Base-by-base conservation (phyloP, 148 eudicot genomes). In the Cornus florida region DNA sequence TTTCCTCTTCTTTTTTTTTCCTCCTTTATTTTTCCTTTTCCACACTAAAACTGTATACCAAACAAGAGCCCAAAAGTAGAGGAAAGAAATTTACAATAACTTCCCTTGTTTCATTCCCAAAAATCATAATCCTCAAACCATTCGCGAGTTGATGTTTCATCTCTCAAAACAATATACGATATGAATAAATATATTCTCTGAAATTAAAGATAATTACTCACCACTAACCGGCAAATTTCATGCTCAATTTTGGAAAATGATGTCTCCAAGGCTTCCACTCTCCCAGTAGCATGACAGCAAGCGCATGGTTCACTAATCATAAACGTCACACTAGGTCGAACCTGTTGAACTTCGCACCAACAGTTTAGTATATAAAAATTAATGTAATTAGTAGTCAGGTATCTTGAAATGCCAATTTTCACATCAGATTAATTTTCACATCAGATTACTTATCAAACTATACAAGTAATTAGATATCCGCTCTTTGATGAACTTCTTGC, bases 201-300 rank as follows among this genome's bases (percentile, higher is more conserved):
- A 71, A 20, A 31, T 31, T 62, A 70, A 7, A 71, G 66, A 48
- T 38, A 48, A 71, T 16, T 69, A 84, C 97, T 93, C 82, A 95
- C 99, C 53, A 93, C 88, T 83, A 88, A 83, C 70, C 97, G 93
- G 84, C 97, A 92, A 57, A 95, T 92, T 80, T 93, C 99, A 83
- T 87, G 97, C 78, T 95, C 99, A 67, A 95, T 93, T 84, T 93
- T 95, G 75, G 97, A 95, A 78, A 87, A 95, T 68, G 97, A 89
- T n/a, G 97, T 95, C 82, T 93, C 97, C 66, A 91, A 83, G 82
- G 99, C 97, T 86, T 92, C 99, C 83, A 95, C 94, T 86, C 99
- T 88, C 71, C 99, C 99, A 53, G 99, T 92, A 43, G 87, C 97
- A 86, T 90, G 90, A 86, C 99, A 95, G 86, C 88, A 92, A 68